These are phyloP conservation scores for Globisporangium spiculum DNA, from an alignment of 352 stramenopile species.

Conservation along the genomic window DNA sequence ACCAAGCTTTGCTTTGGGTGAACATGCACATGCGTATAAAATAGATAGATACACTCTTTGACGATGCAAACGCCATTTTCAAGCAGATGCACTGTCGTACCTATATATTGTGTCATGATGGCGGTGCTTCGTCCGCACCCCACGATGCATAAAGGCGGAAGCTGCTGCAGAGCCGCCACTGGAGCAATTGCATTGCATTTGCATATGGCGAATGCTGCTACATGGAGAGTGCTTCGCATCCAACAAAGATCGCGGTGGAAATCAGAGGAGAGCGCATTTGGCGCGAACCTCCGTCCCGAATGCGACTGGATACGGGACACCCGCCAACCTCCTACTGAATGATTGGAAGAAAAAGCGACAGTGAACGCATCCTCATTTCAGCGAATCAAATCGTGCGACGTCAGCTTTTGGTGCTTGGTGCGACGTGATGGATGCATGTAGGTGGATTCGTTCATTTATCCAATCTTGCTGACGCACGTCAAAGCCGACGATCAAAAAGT, in stretches of 20 bases:
- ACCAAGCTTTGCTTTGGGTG: not conserved
- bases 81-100: too few species aligned
- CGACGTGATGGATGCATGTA: not conserved
- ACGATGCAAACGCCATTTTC: not conserved
- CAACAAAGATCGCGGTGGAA: not conserved
- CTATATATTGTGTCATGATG: too few species aligned
- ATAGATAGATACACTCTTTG: not conserved
- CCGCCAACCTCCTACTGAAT: not conserved
- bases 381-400: conserved; percentile 2
- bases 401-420: conserved; percentile 15
- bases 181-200: too few species aligned
- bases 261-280: not conserved
- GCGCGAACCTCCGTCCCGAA: not conserved
- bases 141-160: too few species aligned
- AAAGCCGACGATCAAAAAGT: not conserved
- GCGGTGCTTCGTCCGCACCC: too few species aligned
- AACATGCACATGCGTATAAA: not conserved
- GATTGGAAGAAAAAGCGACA: conserved; percentile 6
- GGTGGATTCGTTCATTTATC: not conserved
- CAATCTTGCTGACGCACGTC: conserved; percentile 1
- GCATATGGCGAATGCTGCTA: too few species aligned
- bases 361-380: not conserved
- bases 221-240: too few species aligned
- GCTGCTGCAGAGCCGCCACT: too few species aligned
- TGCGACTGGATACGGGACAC: not conserved